Evolutionary conservation across 2,329 filamentous ascomycete species (phyloP), one percentile per base, ranked within the genome.

Genomic region (Teratosphaeria viscida): DNA sequence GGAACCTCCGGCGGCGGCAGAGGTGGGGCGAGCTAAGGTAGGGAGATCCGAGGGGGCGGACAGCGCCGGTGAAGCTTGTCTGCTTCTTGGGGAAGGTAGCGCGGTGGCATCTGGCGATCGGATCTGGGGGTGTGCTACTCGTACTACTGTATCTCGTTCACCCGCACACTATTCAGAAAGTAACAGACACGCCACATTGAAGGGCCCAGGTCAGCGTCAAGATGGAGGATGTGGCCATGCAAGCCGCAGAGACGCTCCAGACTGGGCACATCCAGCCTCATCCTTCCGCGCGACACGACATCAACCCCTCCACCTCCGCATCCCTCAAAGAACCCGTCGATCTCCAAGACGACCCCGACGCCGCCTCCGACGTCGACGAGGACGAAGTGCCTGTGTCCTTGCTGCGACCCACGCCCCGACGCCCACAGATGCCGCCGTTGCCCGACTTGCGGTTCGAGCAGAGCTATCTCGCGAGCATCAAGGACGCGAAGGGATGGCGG

Each of bases 401-500:
- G 5, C 74, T 91, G 57, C 78, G 79, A 52, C 81, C 78, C 2
- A 66, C 76, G 7, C 77, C 78, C n/a, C 79, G 84, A 54, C 74
- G 79, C 59, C 77, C 77, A 57, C 79, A 67, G 59, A 82, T 96
- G 70, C 91, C 92, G 54, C 84, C 84, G 3, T 72, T 88, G 54
- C 85, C 85, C 3, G 94, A 99, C 76, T 79, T 99, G 65, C 85
- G 94, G 52, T 97, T 97, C 76, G 94, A 99, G 77, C 94, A 99
- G 81, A 96, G 92, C 80, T 99, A 99, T 74, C 82, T 99, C 59
- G 87, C 89, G 68, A 95, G 91, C 76, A 88, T 99, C 67, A 83
- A 87, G 64, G 81, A 84, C 59, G 90, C 91, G 39, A 84, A 94
- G 65, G 85, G 84, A 27, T 92, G 86, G 85, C 86, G 88, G 78